Evolutionary conservation across 306 rosid genomes (phyloP), one percentile per base, ranked within the genome.

Genomic region (Bauhinia variegata): DNA sequence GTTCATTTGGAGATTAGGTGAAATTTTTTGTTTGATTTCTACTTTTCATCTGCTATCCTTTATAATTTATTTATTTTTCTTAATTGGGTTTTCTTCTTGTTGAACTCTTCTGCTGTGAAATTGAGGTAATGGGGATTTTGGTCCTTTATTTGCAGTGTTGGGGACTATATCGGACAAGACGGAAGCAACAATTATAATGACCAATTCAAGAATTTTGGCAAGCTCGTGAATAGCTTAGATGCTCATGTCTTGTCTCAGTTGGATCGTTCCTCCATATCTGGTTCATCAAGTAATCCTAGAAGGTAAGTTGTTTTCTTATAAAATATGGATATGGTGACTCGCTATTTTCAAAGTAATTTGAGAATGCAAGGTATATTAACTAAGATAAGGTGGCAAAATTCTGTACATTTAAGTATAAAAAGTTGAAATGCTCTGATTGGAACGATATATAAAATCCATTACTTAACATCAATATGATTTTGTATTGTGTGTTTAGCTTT

Each of bases 121-220:
- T 48, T 11, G 17, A 14, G 19, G n/a, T 41, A 62, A 46, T 54
- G 65, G 57, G 54, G 3, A 57, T 63, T 66, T 2, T 11, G 39
- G 54, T 46, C 63, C 38, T 41, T 3, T 0, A 9, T 64, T 49
- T 67, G 53, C 80, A 93, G 99, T 54, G 96, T 86, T 73, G 84
- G 46, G 7, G 92, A 90, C 13, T 78, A 78, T 75, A 83, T 83
- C 54, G 82, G 74, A 36, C 90, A 79, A 34, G 68, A 78, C 44
- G 85, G 85, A 49, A 84, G 84, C 16, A 72, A 51, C 72, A 93
- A 90, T 76, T 90, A 76, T 75, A 67, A 85, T 50, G 72, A 83
- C 4, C 97, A 85, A 46, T 93, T 74, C 66, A 90, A 84, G 82
- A 82, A 90, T 80, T 78, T 93, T 75, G 95, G 77, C 15, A 85